Base-by-base conservation (phyloP, 2,329 filamentous ascomycete genomes). In the Drechslerella stenobrocha region DNA sequence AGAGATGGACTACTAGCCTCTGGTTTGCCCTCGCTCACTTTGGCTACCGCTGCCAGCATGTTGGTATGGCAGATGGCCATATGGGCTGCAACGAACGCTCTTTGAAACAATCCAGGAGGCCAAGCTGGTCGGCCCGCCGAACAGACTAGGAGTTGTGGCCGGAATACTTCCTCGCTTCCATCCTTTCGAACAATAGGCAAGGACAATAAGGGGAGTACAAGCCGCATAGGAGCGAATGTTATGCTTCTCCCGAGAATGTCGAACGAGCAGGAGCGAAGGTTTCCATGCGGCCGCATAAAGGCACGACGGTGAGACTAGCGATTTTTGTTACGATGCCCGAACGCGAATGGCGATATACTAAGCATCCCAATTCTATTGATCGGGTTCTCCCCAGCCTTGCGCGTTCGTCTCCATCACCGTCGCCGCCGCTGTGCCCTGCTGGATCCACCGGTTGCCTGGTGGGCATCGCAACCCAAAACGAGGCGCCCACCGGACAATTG, bases 21-120 rank as follows among this genome's bases (percentile, higher is more conserved):
- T 53, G 40, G 46, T 44, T 40, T 66, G 42, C 52, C 53, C 4
- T 42, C 55, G 34, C 47, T 59, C 22, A 20, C 47, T 58, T 59
- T 58, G 53, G 53, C 48, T 24, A 50, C 47, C 53, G 42, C 40
- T 58, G 37, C 18, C 8, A 9, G 37, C 22, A n/a, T 20, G 22
- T 18, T 13, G 13, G n/a, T 20, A 52, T 53, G 61, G n/a, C n/a
- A 9, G 18, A 42, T 18, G 15, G 15, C n/a, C 15, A 52, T 58
- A 53, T 37, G 53, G 48, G 48, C 61, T 66, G 61, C 61, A 66
- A 53, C 61, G 52, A 58, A 37, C 44, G 9, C 40, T 42, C 42
- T 57, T 58, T 66, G 61, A 66, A 66, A 66, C 61, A 66, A 66
- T 66, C 42, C 53, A 66, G 61, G 61, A 66, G 61, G 60, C 34